A percentile compares a stretch with the other conserved stretches of the same genome.
phyloP scores from a whole-genome alignment of 2,329 filamentous ascomycete species.

The Macrophomina phaseolina region DNA sequence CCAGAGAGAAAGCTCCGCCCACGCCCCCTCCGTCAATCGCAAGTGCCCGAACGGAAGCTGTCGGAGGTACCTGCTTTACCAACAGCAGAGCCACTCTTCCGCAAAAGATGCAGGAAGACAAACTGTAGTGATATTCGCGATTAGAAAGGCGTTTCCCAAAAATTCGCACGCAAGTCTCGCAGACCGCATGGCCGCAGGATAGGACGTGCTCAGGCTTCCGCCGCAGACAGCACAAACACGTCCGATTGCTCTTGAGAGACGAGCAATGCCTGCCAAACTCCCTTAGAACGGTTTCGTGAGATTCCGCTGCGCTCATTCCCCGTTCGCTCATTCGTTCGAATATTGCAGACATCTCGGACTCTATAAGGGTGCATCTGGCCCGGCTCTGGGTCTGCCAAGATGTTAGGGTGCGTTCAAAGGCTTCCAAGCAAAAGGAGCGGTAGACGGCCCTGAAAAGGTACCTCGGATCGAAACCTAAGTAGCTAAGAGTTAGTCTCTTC shows the following conservation, averaged over 20 bases:
- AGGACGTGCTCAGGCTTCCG: constrained; percentile 30
- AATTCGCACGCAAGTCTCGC: constrained; percentile 28
- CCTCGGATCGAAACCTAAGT: constrained; percentile 10
- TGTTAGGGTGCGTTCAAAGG: neutral
- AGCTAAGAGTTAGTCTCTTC: neutral
- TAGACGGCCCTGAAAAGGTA: constrained; percentile 8
- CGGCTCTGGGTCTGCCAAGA: neutral
- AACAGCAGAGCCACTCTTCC: constrained; percentile 21
- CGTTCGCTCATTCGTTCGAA: constrained; percentile 22
- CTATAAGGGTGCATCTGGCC: constrained; percentile 15
- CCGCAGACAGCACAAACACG: constrained; percentile 29
- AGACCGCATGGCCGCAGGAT: constrained; percentile 29
- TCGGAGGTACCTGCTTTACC: constrained; percentile 30
- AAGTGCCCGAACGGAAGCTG: constrained; percentile 29
- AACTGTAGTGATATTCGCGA: constrained; percentile 30
- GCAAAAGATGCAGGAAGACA: constrained; percentile 30
- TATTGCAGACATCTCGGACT: constrained; percentile 17
- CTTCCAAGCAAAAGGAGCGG: neutral
- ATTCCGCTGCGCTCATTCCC: constrained; percentile 24
- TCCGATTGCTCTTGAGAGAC: constrained; percentile 25
- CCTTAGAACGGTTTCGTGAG: constrained; percentile 23
- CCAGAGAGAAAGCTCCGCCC: constrained; percentile 27
- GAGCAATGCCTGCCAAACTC: constrained; percentile 28
- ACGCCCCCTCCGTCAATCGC: constrained; percentile 29
- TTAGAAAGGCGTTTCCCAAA: constrained; percentile 22